Percentiles rank a stretch among this genome's conserved stretches.
Conservation (phyloP, 2,329 filamentous ascomycete genomes). For the Beauveria varroae region DNA sequence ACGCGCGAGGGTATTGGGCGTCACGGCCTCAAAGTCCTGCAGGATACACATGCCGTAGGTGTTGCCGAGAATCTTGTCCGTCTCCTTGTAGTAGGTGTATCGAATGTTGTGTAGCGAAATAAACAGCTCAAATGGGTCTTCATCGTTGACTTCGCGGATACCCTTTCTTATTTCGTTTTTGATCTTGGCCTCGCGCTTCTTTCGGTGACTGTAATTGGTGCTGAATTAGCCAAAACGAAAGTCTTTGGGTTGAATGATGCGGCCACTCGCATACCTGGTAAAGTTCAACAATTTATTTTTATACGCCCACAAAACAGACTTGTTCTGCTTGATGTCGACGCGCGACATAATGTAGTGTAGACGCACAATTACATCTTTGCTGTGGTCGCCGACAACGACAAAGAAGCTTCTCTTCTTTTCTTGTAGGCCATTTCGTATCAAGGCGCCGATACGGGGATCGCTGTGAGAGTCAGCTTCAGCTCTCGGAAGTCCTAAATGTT, state of each 20-base stretch:
- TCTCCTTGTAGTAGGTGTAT: conserved; percentile 99
- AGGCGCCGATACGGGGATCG: conserved; percentile 82
- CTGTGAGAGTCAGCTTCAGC: conserved; percentile 32
- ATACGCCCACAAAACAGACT: conserved; percentile 96
- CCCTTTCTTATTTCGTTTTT: conserved; percentile 97
- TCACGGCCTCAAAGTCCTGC: conserved; percentile 96
- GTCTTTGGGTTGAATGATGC: not conserved
- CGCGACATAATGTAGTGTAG: conserved; percentile 86
- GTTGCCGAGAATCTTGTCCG: conserved; percentile 95
- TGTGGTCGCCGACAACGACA: conserved; percentile 85
- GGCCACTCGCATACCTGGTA: conserved; percentile 49
- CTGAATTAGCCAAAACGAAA: conserved; percentile 1
- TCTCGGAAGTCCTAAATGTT: not conserved
- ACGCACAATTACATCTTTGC: conserved; percentile 95
- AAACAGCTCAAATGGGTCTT: conserved; percentile 96
- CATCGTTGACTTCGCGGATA: conserved; percentile 81
- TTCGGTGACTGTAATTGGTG: conserved; percentile 63
- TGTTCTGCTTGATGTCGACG: conserved; percentile 80
- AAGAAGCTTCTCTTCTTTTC: conserved; percentile 99
- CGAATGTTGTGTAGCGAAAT: conserved; percentile 94
- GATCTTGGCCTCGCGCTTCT: conserved; percentile 97
- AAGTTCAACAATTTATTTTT: conserved; percentile 96
- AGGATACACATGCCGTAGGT: conserved; percentile 98
- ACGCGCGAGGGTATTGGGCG: conserved; percentile 89
- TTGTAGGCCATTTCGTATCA: conserved; percentile 84